Base-by-base conservation (phyloP, 2,329 filamentous ascomycete species). In the Harringtonia aguacate region DNA sequence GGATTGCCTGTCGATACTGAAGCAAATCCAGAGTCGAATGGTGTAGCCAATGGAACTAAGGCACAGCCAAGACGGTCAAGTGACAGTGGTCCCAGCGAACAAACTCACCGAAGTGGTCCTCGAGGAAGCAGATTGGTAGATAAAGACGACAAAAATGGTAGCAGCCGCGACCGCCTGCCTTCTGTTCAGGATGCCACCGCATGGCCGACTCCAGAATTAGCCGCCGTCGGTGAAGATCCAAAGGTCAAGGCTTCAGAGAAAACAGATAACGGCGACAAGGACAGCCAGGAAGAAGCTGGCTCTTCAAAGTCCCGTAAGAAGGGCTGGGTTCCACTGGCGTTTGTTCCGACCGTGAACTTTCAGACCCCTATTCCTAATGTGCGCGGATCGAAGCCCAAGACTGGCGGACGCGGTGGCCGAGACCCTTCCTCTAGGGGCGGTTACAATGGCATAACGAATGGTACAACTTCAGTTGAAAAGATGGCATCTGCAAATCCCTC, bases 181-280 rank as follows among this genome's bases (percentile, higher is more conserved):
- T 73, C 85, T 3, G 82, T 86, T 38, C 79, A 76, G 46, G 89
- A 97, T 61, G 73, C 86, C 40, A 69, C 78, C 43, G 80, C 80
- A 18, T 98, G 92, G 92, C 92, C 92, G 15, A 97, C 90, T 3
- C 88, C 88, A 1, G 86, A 95, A 53, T 81, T 73, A 40, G 83
- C 81, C 2, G 77, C 82, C 42, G 79, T 81, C 40, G 62, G 63
- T 37, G 68, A 72, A 50, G 87, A 92, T 53, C 77, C 84, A 49
- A 86, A 85, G 64, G 81, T 81, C 56, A 88, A 86, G 61, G 64
- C 70, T 18, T 17, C 18, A 4, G 73, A 81, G 44, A 86, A 86
- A 61, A 63, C 68, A 28, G 68, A 77, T 20, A 70, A 72, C 13
- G 72, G 78, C 37, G 81, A 86, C 49, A 77, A 81, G 39, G 81